phyloP scores from a whole-genome alignment of 768 basidiomycete species.

The Gymnopilus junonius region DNA sequence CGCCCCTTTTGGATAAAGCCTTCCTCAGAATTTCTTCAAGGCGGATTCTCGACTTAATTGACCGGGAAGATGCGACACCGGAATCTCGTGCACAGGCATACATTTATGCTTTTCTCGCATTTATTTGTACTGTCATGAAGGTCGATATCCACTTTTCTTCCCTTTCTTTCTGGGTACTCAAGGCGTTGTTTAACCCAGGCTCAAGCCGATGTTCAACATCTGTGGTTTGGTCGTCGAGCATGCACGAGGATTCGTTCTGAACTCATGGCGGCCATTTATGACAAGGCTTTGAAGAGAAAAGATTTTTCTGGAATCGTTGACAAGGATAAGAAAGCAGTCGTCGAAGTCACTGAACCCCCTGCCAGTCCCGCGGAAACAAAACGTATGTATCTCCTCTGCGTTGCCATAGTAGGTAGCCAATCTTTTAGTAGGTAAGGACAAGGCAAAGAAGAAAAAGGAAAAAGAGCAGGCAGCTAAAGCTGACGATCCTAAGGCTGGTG shows the following conservation, averaged over 20 bases:
- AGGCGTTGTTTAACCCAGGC: slow-evolving; percentile 35
- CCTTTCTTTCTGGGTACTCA: neutral
- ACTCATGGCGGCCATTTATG: slow-evolving; percentile 86
- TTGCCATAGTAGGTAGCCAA: neutral
- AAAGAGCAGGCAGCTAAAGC: slow-evolving; percentile 44
- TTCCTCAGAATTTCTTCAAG: slow-evolving; percentile 26
- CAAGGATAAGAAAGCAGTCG: slow-evolving; percentile 35
- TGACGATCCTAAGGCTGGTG: slow-evolving; percentile 71
- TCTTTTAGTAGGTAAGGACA: slow-evolving; percentile 28
- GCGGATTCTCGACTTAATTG: slow-evolving; percentile 64
- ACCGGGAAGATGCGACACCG: slow-evolving; percentile 43
- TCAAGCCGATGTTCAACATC: slow-evolving; percentile 72
- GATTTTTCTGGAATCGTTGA: slow-evolving; percentile 80
- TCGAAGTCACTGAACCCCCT: slow-evolving; percentile 30
- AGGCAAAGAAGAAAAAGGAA: slow-evolving; percentile 39
- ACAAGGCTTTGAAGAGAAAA: slow-evolving; percentile 83
- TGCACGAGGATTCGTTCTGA: slow-evolving; percentile 73
- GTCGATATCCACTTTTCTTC: slow-evolving; percentile 24
- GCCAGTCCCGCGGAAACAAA: slow-evolving; percentile 34
- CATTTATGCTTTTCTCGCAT: slow-evolving; percentile 78
- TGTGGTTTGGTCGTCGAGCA: slow-evolving; percentile 84
- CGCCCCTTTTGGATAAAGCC: neutral
- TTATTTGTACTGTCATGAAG: slow-evolving; percentile 63
- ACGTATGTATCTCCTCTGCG: slow-evolving; percentile 12
- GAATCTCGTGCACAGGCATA: slow-evolving; percentile 67